phyloP scores from a whole-genome alignment of 176 grass and related monocot genomes.

The Lolium perenne region DNA sequence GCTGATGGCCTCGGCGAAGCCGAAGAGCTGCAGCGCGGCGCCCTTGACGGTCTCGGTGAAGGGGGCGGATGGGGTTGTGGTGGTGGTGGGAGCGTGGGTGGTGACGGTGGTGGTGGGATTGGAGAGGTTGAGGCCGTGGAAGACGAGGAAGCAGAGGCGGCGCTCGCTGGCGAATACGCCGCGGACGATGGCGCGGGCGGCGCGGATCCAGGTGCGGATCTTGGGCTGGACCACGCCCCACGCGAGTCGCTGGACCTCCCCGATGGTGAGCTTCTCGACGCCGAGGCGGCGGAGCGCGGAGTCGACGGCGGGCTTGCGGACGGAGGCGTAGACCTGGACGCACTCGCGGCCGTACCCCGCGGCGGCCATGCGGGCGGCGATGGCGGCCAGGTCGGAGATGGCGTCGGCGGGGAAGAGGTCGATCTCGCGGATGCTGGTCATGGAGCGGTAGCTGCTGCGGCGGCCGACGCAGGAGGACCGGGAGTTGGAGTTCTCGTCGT shows the following conservation, averaged over 20 bases:
- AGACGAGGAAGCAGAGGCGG: conserved; percentile 81
- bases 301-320: conserved; percentile 84
- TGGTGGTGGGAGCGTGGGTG: conserved; percentile 12
- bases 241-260: conserved; percentile 82
- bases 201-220: conserved; percentile 90
- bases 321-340: conserved; percentile 85
- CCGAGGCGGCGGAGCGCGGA: conserved; percentile 72
- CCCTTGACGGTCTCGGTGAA: conserved; percentile 86
- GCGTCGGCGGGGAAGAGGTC: conserved; percentile 83
- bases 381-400: conserved; percentile 67
- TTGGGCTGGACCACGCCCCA: conserved; percentile 75
- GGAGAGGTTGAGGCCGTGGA: conserved; percentile 59
- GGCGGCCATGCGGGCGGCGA: conserved; percentile 71
- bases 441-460: conserved; percentile 70
- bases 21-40: conserved; percentile 82
- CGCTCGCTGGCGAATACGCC: conserved; percentile 87
- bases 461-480: conserved; percentile 46
- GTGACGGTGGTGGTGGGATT: conserved; percentile 17
- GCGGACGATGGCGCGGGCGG: conserved; percentile 65
- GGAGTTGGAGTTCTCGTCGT: conserved; percentile 15
- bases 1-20: conserved; percentile 86
- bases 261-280: conserved; percentile 95
- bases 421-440: conserved; percentile 82
- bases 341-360: conserved; percentile 89
- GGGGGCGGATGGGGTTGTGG: conserved; percentile 54